Evolutionary conservation across 2,329 filamentous ascomycete species (phyloP).

Genomic region (Stylonectria norvegica): DNA sequence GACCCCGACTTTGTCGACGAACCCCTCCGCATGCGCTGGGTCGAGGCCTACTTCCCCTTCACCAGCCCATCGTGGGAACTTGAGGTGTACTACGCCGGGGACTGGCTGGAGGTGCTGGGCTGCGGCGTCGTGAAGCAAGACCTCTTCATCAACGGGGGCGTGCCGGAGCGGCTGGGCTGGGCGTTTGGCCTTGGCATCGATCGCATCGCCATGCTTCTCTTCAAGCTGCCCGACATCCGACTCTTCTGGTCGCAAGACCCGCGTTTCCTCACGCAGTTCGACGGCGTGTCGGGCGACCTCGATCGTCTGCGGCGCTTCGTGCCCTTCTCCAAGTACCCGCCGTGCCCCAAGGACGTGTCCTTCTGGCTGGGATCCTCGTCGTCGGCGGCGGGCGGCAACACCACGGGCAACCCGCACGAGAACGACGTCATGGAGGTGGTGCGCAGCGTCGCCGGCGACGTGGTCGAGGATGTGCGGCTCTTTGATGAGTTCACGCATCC

Average conservation of each 20-base stretch:
- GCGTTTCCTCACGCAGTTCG: constrained; percentile 85
- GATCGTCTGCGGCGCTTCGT: constrained; percentile 60
- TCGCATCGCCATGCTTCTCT: constrained; percentile 94
- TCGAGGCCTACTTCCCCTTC: constrained; percentile 97
- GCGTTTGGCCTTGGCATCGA: constrained; percentile 94
- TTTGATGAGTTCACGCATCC: constrained; percentile 88
- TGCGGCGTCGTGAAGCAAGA: constrained; percentile 85
- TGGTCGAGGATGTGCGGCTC: constrained; percentile 81
- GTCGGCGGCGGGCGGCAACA: constrained; percentile 47
- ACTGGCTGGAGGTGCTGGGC: constrained; percentile 96
- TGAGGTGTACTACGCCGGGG: constrained; percentile 88
- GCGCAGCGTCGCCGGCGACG: constrained; percentile 74
- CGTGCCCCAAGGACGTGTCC: constrained; percentile 85
- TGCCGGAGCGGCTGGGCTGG: constrained; percentile 79
- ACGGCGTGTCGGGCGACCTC: constrained; percentile 53
- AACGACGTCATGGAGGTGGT: constrained; percentile 98
- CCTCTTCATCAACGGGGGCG: constrained; percentile 72
- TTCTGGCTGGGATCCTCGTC: constrained; percentile 69
- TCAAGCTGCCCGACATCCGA: constrained; percentile 92
- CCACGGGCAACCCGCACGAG: constrained; percentile 67
- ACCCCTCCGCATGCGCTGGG: constrained; percentile 84
- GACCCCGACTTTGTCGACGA: constrained; percentile 56
- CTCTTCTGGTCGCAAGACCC: constrained; percentile 89
- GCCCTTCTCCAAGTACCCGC: constrained; percentile 88
- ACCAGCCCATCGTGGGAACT: constrained; percentile 95